These are phyloP conservation scores for Pelargonium citronellum DNA, from an alignment of 441 rosid species.

Conservation along the genomic window DNA sequence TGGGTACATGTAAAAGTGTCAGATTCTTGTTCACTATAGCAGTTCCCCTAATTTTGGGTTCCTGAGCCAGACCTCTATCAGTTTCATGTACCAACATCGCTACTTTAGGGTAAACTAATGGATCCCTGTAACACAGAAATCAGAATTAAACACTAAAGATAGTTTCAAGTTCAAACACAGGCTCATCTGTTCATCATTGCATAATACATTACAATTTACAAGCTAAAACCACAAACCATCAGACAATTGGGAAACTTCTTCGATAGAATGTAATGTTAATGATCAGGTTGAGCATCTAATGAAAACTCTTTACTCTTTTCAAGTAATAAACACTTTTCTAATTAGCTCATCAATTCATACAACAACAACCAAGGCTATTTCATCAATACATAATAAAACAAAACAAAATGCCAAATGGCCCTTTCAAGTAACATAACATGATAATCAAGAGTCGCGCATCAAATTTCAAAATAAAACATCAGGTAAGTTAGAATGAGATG, in stretches of 20 bases:
- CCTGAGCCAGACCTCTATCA: not conserved
- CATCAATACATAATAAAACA: too few relatives aligned
- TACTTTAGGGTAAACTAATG: not conserved
- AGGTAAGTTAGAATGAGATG: too few relatives aligned
- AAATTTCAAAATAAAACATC: too few relatives aligned
- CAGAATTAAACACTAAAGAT: not conserved
- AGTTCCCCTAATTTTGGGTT: not conserved
- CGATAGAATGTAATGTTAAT: not conserved
- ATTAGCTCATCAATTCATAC: too few relatives aligned
- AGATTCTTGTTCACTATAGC: not conserved
- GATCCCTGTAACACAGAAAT: not conserved
- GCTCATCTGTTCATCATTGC: not conserved
- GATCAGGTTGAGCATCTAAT: not conserved
- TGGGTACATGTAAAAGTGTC: not conserved
- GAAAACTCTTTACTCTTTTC: too few relatives aligned
- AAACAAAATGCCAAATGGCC: too few relatives aligned
- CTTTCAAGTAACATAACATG: too few relatives aligned
- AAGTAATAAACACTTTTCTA: too few relatives aligned
- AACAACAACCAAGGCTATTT: too few relatives aligned
- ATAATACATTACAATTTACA: not conserved
- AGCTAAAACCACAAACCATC: not conserved
- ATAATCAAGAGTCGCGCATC: too few relatives aligned
- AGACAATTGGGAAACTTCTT: not conserved
- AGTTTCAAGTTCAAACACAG: not conserved
- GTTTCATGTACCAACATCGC: not conserved